Evolutionary conservation across 345 rosid species (phyloP), one percentile per base, ranked within the genome.

Genomic region (Rhodomyrtus tomentosa): DNA sequence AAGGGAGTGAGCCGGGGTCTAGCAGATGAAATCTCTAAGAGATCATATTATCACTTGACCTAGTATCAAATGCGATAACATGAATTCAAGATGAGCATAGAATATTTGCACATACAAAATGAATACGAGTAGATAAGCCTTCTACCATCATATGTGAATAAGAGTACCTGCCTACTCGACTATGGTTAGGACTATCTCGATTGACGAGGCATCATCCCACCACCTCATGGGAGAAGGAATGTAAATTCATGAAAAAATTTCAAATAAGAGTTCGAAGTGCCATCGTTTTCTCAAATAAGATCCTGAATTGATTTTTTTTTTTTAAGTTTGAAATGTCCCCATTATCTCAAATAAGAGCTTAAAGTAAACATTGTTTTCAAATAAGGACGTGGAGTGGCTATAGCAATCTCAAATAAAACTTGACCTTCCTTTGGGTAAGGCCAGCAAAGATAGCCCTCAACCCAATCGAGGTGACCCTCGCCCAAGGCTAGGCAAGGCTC

Each of bases 251-350:
- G 50, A 3, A 49, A 49, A 49, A 49, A 10, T 49, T 49, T 2
- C 50, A 49, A 49, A 49, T 49, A 49, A 49, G 4, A 2, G 50
- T 49, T 1, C 1, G 14, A 49, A 49, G 8, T 49, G 50, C 50
- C 14, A 0, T 49, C 13, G 2, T 10, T 49, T 49, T 49, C 14
- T 49, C 4, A 49, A 49, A 49, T 49, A 49, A 49, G 50, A 8
- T 3, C 14, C 2, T 10, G 1, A 49, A 49, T 13, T 11, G 0
- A 3, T 2, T n/a, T n/a, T n/a, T n/a, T n/a, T n/a, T n/a, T n/a
- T n/a, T n/a, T n/a, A n/a, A n/a, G n/a, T n/a, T n/a, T n/a, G n/a
- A n/a, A n/a, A n/a, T n/a, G n/a, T n/a, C n/a, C n/a, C n/a, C 4
- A 10, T 10, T 49, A 2, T 49, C 11, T 49, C 2, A 49, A 49